Percentiles rank a stretch among this genome's conserved stretches.
Evolutionary conservation across 495 filamentous ascomycete genomes (phyloP).

Genomic region (Chlorociboria aeruginascens): DNA sequence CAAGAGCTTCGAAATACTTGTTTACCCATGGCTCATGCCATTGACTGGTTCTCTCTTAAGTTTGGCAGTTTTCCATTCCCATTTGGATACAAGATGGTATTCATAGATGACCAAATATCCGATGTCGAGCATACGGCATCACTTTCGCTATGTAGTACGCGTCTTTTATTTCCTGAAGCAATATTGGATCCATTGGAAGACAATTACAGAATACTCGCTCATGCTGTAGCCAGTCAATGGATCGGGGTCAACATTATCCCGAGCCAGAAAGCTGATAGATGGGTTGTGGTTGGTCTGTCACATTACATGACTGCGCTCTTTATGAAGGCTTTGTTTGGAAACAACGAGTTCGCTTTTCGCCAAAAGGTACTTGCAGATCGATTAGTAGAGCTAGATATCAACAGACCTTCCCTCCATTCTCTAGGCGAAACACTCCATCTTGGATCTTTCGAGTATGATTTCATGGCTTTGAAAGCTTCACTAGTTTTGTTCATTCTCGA

Average conservation of each 20-base stretch:
- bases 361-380: slow-evolving; percentile 75
- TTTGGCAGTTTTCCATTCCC: slow-evolving; percentile 68
- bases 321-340: slow-evolving; percentile 78
- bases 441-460: slow-evolving; percentile 74
- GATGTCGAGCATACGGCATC: slow-evolving; percentile 69
- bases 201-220: slow-evolving; percentile 62
- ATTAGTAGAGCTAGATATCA: slow-evolving; percentile 68
- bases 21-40: slow-evolving; percentile 39
- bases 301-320: slow-evolving; percentile 91
- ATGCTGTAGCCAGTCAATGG: slow-evolving; percentile 87
- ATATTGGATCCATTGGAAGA: slow-evolving; percentile 74
- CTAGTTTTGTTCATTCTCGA: slow-evolving; percentile 91
- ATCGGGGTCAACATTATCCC: slow-evolving; percentile 82
- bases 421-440: slow-evolving; percentile 67
- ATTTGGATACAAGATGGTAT: slow-evolving; percentile 66
- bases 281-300: slow-evolving; percentile 84
- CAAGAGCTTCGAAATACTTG: slow-evolving; percentile 78
- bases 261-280: slow-evolving; percentile 65
- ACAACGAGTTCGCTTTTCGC: slow-evolving; percentile 88
- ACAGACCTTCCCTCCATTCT: slow-evolving; percentile 69
- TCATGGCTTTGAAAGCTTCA: slow-evolving; percentile 84
- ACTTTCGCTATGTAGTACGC: slow-evolving; percentile 76
- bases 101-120: slow-evolving; percentile 72
- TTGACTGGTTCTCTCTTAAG: slow-evolving; percentile 75
- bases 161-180: slow-evolving; percentile 69